Evolutionary conservation across 306 rosid species (phyloP), one percentile per base, ranked within the genome.

Genomic region (Mimosa pudica): DNA sequence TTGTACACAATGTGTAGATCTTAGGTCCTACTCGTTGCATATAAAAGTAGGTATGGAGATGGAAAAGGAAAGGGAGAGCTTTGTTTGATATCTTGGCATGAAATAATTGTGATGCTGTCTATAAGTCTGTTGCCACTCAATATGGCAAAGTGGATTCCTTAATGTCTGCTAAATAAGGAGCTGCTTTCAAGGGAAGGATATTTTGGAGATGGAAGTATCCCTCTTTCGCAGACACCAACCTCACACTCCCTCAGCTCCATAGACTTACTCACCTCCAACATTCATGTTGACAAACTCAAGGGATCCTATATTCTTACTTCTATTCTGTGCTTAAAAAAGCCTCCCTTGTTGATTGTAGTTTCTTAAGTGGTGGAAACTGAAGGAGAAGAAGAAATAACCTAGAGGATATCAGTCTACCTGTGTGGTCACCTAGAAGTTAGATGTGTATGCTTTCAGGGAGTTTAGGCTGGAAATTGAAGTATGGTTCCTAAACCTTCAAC

Each of bases 1-100:
- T 7, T 58, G 13, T 54, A 20, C 41, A 69, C 64, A 66, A 76
- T 55, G 14, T 72, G 32, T 38, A 47, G 73, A 73, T n/a, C 12
- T 62, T 47, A 71, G 24, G 60, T 6, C 60, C 60, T 51, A 6
- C 60, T 54, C 6, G 24, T 54, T 5, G 60, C 60, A 54, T 54
- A 18, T 24, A 6, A 54, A 54, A 14, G 60, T 20, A 54, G 60
- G 24, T 54, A 6, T 54, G 1, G 20, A 54, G 60, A 6, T 6
- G 60, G 60, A 17, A 54, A 54, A 6, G 24, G 61, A 54, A 17
- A 54, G 61, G 9, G 24, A 17, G 61, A 54, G 61, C 61, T 54
- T 17, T 54, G 61, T 54, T 54, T 54, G 60, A 16, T 54, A 2
- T 54, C 24, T 54, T n/a, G 20, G 61, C 1, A 54, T 17, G 61